Percentiles rank a stretch among this genome's conserved stretches.
Evolutionary conservation across 495 filamentous ascomycete genomes (phyloP).

Genomic region (Thozetella sp.): DNA sequence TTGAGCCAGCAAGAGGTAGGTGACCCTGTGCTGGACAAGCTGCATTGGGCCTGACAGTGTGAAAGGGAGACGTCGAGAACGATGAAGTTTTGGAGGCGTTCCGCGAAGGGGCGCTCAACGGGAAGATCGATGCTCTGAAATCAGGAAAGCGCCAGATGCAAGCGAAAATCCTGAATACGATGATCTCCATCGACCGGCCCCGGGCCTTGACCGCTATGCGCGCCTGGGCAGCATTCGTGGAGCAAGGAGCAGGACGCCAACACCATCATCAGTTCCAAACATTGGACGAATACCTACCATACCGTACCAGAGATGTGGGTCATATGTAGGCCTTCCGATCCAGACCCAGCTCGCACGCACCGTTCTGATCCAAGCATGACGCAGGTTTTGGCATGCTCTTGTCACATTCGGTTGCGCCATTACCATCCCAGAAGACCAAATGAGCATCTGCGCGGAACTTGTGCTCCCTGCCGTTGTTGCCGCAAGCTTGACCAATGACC

Average conservation of each 20-base stretch:
- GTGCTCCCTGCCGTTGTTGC: neutral
- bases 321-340: neutral
- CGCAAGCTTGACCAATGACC: conserved; percentile 6
- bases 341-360: neutral
- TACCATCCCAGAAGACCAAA: conserved; percentile 1
- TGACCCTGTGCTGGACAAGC: no score
- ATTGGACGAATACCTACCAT: neutral
- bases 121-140: neutral
- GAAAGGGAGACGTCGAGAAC: conserved; percentile 5
- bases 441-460: neutral
- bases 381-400: neutral
- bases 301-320: neutral
- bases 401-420: neutral
- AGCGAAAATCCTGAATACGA: neutral
- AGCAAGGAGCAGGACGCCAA: neutral
- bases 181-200: neutral
- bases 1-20: no score
- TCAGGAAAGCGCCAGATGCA: neutral
- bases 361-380: neutral
- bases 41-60: no score
- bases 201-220: neutral
- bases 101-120: neutral
- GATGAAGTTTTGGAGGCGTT: conserved; percentile 4
- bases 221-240: neutral
- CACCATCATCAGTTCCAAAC: neutral